phyloP scores from a whole-genome alignment of 352 stramenopile genomes.

The Labyrinthula sp. region DNA sequence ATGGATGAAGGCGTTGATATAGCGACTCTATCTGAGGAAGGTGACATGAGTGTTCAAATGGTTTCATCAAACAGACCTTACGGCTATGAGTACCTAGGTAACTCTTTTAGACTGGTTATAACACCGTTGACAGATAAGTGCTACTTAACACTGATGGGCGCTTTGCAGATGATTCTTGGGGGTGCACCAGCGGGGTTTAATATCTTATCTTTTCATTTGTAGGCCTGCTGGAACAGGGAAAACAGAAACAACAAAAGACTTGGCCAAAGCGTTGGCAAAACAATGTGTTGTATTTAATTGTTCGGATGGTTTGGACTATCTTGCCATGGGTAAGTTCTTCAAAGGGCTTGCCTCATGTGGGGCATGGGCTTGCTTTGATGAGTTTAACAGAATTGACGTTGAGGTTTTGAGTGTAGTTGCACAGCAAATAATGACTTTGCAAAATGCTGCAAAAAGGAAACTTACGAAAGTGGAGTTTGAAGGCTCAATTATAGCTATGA shows the following conservation, averaged over 20 bases:
- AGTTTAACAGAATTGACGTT: slow-evolving; percentile 87
- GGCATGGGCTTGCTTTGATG: slow-evolving; percentile 79
- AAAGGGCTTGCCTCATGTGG: slow-evolving; percentile 63
- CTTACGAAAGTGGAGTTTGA: slow-evolving; percentile 60
- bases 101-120: slow-evolving; percentile 76
- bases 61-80: slow-evolving; percentile 40
- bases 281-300: slow-evolving; percentile 87
- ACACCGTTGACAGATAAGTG: slow-evolving; percentile 80
- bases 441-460: slow-evolving; percentile 40
- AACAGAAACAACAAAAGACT: slow-evolving; percentile 74
- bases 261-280: slow-evolving; percentile 69
- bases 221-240: slow-evolving; percentile 71
- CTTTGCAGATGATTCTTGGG: slow-evolving; percentile 74
- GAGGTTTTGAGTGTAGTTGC: slow-evolving; percentile 49
- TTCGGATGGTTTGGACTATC: slow-evolving; percentile 74
- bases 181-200: slow-evolving; percentile 67
- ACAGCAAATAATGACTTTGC: slow-evolving; percentile 46
- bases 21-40: slow-evolving; percentile 10
- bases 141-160: slow-evolving; percentile 79
- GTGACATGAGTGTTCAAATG: slow-evolving; percentile 29
- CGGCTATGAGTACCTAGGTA: slow-evolving; percentile 77
- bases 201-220: too few species aligned
- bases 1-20: slow-evolving; percentile 31
- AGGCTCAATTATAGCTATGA: slow-evolving; percentile 71
- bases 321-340: slow-evolving; percentile 80